These are phyloP conservation scores for Mortierella sp. DNA, from an alignment of 371 early-diverging fungal genomes.

Conservation along the genomic window DNA sequence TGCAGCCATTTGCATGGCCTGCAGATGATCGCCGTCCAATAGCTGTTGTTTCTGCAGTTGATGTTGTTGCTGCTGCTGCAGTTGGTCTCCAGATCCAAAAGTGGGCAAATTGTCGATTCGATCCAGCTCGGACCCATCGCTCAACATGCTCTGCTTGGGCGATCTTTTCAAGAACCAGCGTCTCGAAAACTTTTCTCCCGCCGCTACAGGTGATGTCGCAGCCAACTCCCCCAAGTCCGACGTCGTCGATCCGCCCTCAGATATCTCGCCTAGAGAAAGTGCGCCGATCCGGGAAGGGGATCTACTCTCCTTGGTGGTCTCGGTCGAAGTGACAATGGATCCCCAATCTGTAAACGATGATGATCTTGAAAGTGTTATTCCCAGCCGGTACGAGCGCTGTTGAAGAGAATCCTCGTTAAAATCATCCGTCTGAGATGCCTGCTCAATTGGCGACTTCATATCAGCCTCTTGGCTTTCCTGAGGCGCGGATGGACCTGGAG, in stretches of 20 bases:
- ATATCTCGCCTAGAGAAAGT: conserved; percentile 29
- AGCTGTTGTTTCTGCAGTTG: conserved; percentile 1
- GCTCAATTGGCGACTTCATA: not conserved
- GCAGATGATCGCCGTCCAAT: not conserved
- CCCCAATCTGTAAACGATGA: conserved; percentile 43
- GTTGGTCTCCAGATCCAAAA: conserved; percentile 8
- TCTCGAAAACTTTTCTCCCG: conserved; percentile 22
- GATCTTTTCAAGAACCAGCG: conserved; percentile 40
- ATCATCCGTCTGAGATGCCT: not conserved
- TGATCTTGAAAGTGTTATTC: conserved; percentile 34
- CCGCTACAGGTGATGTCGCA: conserved; percentile 1
- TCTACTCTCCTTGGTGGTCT: conserved; percentile 31
- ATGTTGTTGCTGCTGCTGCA: not conserved
- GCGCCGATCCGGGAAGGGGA: conserved; percentile 27
- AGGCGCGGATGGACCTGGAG: not conserved
- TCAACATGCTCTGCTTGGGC: conserved; percentile 36
- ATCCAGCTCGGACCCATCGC: conserved; percentile 52
- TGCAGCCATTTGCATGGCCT: not conserved
- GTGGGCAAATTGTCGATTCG: conserved; percentile 46
- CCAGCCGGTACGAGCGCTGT: not conserved
- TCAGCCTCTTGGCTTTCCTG: not conserved
- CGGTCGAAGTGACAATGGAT: conserved; percentile 19
- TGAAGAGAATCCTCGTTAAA: not conserved
- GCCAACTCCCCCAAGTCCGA: conserved; percentile 23
- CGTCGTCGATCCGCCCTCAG: conserved; percentile 25